Evolutionary conservation across 1,284 basidiomycete species (phyloP), one percentile per base, ranked within the genome.

Genomic region (Afroboletus lepidellus): DNA sequence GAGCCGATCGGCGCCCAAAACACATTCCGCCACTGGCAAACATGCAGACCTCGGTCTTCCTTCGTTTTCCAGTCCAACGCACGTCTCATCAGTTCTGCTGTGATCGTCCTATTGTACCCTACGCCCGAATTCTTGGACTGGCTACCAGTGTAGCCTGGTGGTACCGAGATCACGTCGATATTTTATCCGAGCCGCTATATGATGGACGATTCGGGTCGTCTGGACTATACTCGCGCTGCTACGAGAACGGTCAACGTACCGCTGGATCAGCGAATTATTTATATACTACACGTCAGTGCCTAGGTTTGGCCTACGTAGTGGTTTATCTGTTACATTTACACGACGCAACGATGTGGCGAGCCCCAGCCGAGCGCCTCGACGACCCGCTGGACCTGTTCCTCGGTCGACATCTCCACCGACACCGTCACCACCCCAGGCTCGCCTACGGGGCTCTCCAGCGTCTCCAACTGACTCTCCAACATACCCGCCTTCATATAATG

Each of bases 101-200:
- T 90, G 3, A 75, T 98, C 57, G 91, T 99, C 59, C 69, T 98
- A 53, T 88, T 85, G 1, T 99, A 99, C 75, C 98, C 98, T 65
- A 98, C 96, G 0, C 96, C 96, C 2, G 86, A 97, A 38, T 94
- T 98, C 72, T 76, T 98, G 54, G 89, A 95, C 52, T 96, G 94
- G 94, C 69, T 97, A 51, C 84, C 85, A 32, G 71, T 69, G 55
- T 79, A 60, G 48, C n/a, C n/a, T n/a, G n/a, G n/a, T n/a, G n/a
- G n/a, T n/a, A n/a, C n/a, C n/a, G n/a, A n/a, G n/a, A n/a, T n/a
- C n/a, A n/a, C n/a, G n/a, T n/a, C n/a, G n/a, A n/a, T n/a, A n/a
- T n/a, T n/a, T n/a, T n/a, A n/a, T n/a, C n/a, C n/a, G n/a, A n/a
- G n/a, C n/a, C n/a, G n/a, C n/a, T n/a, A n/a, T n/a, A n/a, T n/a